Base-by-base conservation (phyloP, 345 rosid species). In the Microcos paniculata region DNA sequence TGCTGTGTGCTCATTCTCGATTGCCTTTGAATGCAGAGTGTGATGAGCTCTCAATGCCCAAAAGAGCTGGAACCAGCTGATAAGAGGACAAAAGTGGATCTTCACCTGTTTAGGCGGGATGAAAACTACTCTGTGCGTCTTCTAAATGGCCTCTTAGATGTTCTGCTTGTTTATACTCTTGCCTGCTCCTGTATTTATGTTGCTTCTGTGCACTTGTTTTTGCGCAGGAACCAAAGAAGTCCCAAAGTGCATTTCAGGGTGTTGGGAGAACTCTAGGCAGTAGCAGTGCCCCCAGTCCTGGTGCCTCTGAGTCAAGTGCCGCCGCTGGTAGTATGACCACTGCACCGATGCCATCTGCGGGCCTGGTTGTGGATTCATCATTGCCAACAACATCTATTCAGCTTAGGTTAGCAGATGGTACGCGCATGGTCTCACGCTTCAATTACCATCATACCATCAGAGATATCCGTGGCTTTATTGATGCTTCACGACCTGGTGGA, bases 391-490 rank as follows among this genome's bases (percentile, higher is more conserved):
- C 96, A 6, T 93, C 97, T 15, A 83, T 96, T 65, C 98, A 93
- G 81, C 89, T 96, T 45, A 88, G 99, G 82, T 83, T 96, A 77
- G 92, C 94, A 1, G 98, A 96, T 78, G 96, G 93, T 14, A 89
- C 96, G 0, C 90, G 96, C 69, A 81, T 91, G 92, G 85, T 91
- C 15, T 81, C 92, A 10, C 92, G 84, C 68, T 91, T 91, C 92
- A 91, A 89, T 86, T 79, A 82, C 55, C 85, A 85, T 86, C 97
- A 96, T 77, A 90, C 95, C 0, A 74, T 96, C 45, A 77, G 92
- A 82, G 97, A 96, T 45, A 51, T 96, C 1, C 93, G 88, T 52
- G 88, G 82, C n/a, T 90, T 90, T 88, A 93, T 96, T 3, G 90
- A 88, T 8, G 98, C 99, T 5, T 90, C 98, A 15, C 84, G 95